A percentile compares a stretch with the other conserved stretches of the same genome.
Conservation (phyloP, 306 rosid genomes). For the Carpinus viminea region DNA sequence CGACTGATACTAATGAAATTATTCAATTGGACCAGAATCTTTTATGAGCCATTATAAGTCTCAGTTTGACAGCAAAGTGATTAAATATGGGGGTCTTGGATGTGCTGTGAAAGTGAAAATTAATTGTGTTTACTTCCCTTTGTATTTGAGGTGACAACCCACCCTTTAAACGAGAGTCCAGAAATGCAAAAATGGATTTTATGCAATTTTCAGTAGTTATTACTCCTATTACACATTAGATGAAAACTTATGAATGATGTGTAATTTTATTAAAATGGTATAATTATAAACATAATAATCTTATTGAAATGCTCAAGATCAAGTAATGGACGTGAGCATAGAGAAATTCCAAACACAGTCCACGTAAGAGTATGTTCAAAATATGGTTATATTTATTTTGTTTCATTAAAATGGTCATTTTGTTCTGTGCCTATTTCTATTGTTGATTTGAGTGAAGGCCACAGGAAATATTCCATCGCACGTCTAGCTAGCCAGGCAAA, state of each 20-base stretch:
- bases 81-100: background rate
- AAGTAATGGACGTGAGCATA: background rate
- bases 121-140: background rate
- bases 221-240: background rate
- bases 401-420: background rate
- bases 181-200: background rate
- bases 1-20: constrained; percentile 13
- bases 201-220: background rate
- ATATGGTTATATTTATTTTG: background rate
- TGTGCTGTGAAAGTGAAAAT: constrained; percentile 11
- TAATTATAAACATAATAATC: background rate
- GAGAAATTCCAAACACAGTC: background rate
- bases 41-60: constrained; percentile 7
- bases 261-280: background rate
- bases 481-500: no score
- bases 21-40: background rate
- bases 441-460: no score
- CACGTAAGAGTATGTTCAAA: background rate
- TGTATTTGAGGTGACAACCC: background rate
- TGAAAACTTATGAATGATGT: no score
- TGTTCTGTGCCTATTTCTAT: no score
- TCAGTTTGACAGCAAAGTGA: constrained; percentile 11
- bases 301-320: background rate
- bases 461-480: no score
- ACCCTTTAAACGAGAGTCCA: background rate